These are phyloP conservation scores for Cytospora chrysosperma DNA, from an alignment of 2,329 filamentous ascomycete genomes.

Conservation along the genomic window DNA sequence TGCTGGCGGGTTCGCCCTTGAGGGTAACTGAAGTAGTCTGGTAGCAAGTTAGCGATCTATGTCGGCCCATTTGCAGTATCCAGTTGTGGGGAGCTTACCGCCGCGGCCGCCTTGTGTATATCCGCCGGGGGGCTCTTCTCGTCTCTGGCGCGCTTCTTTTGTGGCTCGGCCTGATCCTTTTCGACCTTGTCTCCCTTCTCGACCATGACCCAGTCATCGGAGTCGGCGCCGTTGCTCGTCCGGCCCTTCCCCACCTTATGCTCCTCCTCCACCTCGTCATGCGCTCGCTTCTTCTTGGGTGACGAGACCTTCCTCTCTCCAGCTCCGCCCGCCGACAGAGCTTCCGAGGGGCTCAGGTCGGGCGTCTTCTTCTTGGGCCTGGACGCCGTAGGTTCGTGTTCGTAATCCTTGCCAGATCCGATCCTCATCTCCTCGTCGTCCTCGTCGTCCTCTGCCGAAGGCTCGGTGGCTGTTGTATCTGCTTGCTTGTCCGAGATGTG, in stretches of 20 bases:
- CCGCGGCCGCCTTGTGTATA: conserved; percentile 7
- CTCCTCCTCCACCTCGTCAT: conserved; percentile 57
- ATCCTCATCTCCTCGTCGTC: conserved; percentile 27
- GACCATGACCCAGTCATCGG: conserved; percentile 28
- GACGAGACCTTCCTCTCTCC: conserved; percentile 54
- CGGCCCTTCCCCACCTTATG: conserved; percentile 44
- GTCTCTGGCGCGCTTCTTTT: conserved; percentile 65
- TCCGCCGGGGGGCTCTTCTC: conserved; percentile 30
- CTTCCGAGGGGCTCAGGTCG: conserved; percentile 32
- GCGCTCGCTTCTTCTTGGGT: conserved; percentile 66
- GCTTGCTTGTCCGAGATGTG: conserved; percentile 53
- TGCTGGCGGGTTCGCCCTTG: conserved; percentile 28
- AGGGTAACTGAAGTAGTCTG: conserved; percentile 28
- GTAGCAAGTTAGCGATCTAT: conserved; percentile 14
- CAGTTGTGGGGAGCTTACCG: conserved; percentile 6
- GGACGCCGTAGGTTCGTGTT: conserved; percentile 32
- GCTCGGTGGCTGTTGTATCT: background rate
- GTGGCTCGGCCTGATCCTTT: conserved; percentile 56
- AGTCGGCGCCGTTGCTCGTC: conserved; percentile 41
- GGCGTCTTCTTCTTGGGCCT: conserved; percentile 35
- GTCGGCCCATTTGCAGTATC: background rate
- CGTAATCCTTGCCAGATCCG: conserved; percentile 25
- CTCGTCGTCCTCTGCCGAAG: conserved; percentile 28
- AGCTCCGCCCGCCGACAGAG: conserved; percentile 37
- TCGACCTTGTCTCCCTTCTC: conserved; percentile 30